Conservation (phyloP, 768 basidiomycete genomes). For the Russula ochroleuca region DNA sequence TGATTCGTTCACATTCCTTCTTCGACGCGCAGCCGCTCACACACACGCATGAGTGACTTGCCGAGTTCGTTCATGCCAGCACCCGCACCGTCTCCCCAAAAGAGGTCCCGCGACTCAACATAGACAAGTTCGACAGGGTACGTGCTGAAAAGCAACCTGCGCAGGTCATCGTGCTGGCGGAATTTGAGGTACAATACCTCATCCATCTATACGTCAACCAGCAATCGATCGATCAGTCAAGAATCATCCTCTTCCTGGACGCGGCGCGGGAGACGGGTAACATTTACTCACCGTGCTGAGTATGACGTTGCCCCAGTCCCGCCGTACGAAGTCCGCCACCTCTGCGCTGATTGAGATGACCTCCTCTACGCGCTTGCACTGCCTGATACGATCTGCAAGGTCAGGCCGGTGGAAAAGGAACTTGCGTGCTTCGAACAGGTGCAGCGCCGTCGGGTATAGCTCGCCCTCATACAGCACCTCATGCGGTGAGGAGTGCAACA, state of each 20-base stretch:
- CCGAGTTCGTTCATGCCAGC: slow-evolving; percentile 63
- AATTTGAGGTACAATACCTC: slow-evolving; percentile 66
- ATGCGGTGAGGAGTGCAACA: slow-evolving; percentile 66
- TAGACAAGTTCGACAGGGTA: slow-evolving; percentile 45
- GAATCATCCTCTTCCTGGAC: neutral
- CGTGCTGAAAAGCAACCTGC: slow-evolving; percentile 51
- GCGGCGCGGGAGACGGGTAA: neutral
- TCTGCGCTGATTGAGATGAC: neutral
- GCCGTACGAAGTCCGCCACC: neutral
- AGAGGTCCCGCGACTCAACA: slow-evolving; percentile 50
- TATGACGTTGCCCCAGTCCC: slow-evolving; percentile 35
- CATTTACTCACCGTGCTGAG: slow-evolving; percentile 44
- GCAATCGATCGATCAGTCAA: neutral
- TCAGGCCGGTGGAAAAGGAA: slow-evolving; percentile 43
- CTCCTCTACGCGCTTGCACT: neutral
- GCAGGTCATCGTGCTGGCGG: slow-evolving; percentile 60
- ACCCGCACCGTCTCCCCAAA: slow-evolving; percentile 62
- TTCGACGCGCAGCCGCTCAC: slow-evolving; percentile 43
- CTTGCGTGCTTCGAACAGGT: slow-evolving; percentile 74
- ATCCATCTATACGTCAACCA: slow-evolving; percentile 49
- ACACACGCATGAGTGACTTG: slow-evolving; percentile 50
- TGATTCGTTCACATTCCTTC: neutral
- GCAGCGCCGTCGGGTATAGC: slow-evolving; percentile 64
- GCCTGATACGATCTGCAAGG: neutral
- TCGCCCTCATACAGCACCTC: slow-evolving; percentile 51